These are phyloP conservation scores for Albugo candida DNA, from an alignment of 352 stramenopile genomes.

Conservation along the genomic window DNA sequence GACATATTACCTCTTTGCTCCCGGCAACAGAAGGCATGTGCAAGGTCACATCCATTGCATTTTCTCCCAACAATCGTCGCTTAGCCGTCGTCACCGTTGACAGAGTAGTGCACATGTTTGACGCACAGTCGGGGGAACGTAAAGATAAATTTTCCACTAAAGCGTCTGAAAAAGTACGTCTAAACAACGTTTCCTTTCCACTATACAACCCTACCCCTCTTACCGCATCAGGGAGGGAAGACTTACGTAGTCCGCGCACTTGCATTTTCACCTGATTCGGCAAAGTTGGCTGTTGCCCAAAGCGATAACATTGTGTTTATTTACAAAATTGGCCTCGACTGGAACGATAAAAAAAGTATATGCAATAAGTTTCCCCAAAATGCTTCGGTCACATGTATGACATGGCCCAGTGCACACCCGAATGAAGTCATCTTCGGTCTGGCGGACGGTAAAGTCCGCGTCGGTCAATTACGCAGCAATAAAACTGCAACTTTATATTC, in stretches of 20 bases:
- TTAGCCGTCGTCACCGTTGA: constrained; percentile 87
- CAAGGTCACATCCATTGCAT: constrained; percentile 85
- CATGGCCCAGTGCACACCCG: constrained; percentile 79
- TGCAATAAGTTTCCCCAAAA: constrained; percentile 89
- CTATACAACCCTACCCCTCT: not conserved
- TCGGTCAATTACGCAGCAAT: constrained; percentile 85
- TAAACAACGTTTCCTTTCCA: not conserved
- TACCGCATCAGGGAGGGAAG: constrained; percentile 46
- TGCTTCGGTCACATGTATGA: constrained; percentile 69
- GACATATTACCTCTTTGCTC: constrained; percentile 81
- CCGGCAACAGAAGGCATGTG: constrained; percentile 78
- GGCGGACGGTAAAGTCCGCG: constrained; percentile 86
- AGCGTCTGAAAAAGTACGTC: constrained; percentile 71
- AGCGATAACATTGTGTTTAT: constrained; percentile 94
- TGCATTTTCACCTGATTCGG: constrained; percentile 84
- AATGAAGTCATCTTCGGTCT: constrained; percentile 90
- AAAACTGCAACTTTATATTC: constrained; percentile 82
- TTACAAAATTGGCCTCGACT: constrained; percentile 89
- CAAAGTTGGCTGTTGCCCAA: constrained; percentile 88
- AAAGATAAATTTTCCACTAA: constrained; percentile 94
- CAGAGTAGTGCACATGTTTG: constrained; percentile 84
- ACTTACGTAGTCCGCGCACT: constrained; percentile 87
- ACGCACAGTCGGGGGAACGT: constrained; percentile 80
- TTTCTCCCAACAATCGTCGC: constrained; percentile 84
- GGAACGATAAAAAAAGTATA: constrained; percentile 91